phyloP scores from a whole-genome alignment of 1,139 yeast species.

The Taphrina sp. region DNA sequence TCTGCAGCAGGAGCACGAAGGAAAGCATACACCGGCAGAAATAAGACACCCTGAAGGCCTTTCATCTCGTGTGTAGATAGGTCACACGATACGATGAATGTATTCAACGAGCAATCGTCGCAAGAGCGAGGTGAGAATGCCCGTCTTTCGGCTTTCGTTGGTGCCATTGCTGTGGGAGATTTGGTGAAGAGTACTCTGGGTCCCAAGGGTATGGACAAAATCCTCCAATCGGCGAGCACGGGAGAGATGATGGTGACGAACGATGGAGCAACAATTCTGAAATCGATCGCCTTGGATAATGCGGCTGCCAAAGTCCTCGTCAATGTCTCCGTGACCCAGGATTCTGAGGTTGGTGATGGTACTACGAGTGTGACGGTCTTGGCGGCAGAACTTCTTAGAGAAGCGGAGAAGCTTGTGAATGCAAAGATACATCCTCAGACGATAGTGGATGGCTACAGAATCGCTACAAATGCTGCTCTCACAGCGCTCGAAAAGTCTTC shows the following conservation, averaged over 20 bases:
- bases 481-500: slow-evolving; percentile 75
- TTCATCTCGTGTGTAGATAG: no score
- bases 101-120: slow-evolving; percentile 94
- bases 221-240: slow-evolving; percentile 81
- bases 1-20: no score
- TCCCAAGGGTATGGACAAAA: slow-evolving; percentile 97
- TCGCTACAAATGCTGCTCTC: slow-evolving; percentile 80
- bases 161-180: slow-evolving; percentile 98
- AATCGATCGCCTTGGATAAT: slow-evolving; percentile 90
- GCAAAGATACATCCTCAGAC: slow-evolving; percentile 97
- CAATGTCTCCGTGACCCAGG: slow-evolving; percentile 94
- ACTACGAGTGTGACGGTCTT: slow-evolving; percentile 97
- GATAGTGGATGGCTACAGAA: slow-evolving; percentile 89
- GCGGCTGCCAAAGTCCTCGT: slow-evolving; percentile 98
- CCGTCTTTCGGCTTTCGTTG: slow-evolving; percentile 76
- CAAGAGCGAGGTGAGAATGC: slow-evolving; percentile 84
- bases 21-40: no score
- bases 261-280: slow-evolving; percentile 96
- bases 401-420: slow-evolving; percentile 90
- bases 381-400: slow-evolving; percentile 86
- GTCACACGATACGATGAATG: slow-evolving; percentile 15
- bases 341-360: slow-evolving; percentile 98
- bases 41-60: no score
- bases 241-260: slow-evolving; percentile 80
- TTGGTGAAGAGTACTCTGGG: slow-evolving; percentile 93